Conservation (phyloP, 371 early-diverging fungal species). For the Furculomyces boomerangus region DNA sequence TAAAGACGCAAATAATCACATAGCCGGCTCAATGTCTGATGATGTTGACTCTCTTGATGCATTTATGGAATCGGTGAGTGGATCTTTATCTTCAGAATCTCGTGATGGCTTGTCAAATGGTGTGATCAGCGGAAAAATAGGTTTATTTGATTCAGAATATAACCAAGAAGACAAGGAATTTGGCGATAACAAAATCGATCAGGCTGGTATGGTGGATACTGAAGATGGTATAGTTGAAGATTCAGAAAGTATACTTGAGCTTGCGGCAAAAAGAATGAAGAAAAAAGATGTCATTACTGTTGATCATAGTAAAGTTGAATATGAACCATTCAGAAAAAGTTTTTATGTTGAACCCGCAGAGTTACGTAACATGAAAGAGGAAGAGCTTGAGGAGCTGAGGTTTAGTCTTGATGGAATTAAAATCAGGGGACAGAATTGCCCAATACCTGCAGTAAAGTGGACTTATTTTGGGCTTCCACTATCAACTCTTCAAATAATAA, state of each 20-base stretch:
- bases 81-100: conserved; percentile 2
- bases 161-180: conserved; percentile 15
- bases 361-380: conserved; percentile 54
- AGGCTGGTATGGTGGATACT: conserved; percentile 4
- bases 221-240: conserved; percentile 5
- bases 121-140: conserved; percentile 28
- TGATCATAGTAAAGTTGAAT: conserved; percentile 70
- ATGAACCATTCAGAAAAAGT: conserved; percentile 81
- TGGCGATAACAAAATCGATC: conserved; percentile 11
- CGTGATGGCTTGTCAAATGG: conserved; percentile 36
- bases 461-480: conserved; percentile 73
- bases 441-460: conserved; percentile 91
- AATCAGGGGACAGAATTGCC: conserved; percentile 64
- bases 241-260: conserved; percentile 15
- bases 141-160: conserved; percentile 10
- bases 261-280: conserved; percentile 67
- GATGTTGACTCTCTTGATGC: conserved; percentile 25
- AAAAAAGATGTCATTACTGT: conserved; percentile 82
- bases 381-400: conserved; percentile 68
- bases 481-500: conserved; percentile 16
- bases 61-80: conserved; percentile 29
- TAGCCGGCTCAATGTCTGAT: neutral
- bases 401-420: conserved; percentile 85
- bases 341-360: conserved; percentile 95
- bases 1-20: neutral